phyloP scores from a whole-genome alignment of 2,329 filamentous ascomycete species.

The Microdochium trichocladiopsis region DNA sequence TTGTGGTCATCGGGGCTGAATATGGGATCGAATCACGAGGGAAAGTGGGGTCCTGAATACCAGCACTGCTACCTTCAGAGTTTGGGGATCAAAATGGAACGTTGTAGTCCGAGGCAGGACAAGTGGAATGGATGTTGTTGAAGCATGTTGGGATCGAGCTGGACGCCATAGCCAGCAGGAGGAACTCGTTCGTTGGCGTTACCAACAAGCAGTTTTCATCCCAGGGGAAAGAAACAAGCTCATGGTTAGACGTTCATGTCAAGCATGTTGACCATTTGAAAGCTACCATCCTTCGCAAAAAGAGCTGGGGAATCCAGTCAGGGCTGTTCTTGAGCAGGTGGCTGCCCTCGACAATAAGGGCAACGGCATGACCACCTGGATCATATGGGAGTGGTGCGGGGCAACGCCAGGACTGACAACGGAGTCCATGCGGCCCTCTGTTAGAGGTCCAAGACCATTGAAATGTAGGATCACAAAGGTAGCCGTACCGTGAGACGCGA shows the following conservation, averaged over 20 bases:
- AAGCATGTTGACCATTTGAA: conserved; percentile 60
- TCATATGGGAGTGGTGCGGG: conserved; percentile 59
- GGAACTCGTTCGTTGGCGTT: conserved; percentile 50
- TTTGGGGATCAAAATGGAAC: conserved; percentile 43
- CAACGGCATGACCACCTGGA: conserved; percentile 65
- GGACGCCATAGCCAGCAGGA: conserved; percentile 37
- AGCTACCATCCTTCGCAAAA: conserved; percentile 58
- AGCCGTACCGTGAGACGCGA: conserved; percentile 33
- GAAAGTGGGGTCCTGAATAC: conserved; percentile 60
- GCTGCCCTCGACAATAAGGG: conserved; percentile 52
- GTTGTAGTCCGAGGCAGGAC: conserved; percentile 43
- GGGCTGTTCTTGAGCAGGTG: conserved; percentile 49
- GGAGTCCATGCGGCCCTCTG: conserved; percentile 57
- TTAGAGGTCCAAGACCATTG: conserved; percentile 56
- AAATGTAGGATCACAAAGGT: conserved; percentile 67
- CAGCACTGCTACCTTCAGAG: conserved; percentile 48
- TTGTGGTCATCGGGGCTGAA: conserved; percentile 57
- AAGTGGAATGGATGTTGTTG: conserved; percentile 52
- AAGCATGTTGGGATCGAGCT: conserved; percentile 48
- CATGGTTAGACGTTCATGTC: conserved; percentile 71
- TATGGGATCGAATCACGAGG: conserved; percentile 65
- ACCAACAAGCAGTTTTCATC: conserved; percentile 66
- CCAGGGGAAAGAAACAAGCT: conserved; percentile 63
- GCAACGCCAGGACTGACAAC: conserved; percentile 55
- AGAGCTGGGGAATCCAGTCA: conserved; percentile 72